Evolutionary conservation across 2,329 filamentous ascomycete genomes (phyloP), one percentile per base, ranked within the genome.

Genomic region (Dichotomopilus funicola): DNA sequence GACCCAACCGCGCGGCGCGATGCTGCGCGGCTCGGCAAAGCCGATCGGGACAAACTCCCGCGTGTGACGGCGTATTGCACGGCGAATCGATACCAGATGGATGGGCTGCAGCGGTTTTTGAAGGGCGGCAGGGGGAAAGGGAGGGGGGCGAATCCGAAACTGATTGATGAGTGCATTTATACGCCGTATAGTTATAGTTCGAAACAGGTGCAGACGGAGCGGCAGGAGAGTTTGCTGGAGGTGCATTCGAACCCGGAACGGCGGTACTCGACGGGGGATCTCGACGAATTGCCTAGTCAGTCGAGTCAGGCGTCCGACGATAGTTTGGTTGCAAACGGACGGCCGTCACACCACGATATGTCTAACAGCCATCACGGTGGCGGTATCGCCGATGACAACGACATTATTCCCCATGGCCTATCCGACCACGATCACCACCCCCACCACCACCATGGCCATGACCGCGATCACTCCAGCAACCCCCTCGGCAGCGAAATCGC

Each of bases 81-180:
- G 0, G 91, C 94, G 9, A 91, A 90, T 67, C 87, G 86, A 51
- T 97, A 97, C 72, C 85, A 92, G 64, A 84, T 96, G 74, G 92
- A 97, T 38, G 86, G 86, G 3, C 75, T 97, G 59, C 89, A 95
- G 82, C 86, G 87, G 45, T 99, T 92, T 67, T 74, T 99, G 59
- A 99, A 99, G 70, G 89, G 90, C 19, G 19, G 19, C 35, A 81
- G 89, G 57, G 81, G 82, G 46, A 89, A 88, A 70, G 82, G 82
- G 36, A 82, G 89, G 64, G 89, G 89, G 13, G 84, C 91, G 12
- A 88, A 85, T 58, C 92, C 94, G 1, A 97, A 96, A 71, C 75
- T 94, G 56, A 96, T 96, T 64, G 94, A 99, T 69, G 94, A 99
- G 71, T 99, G 94, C 71, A 90, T 99, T 63, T 99, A 99, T 72